These are phyloP conservation scores for Ajuga chamaepitys DNA, from an alignment of 257 asterid genomes.

Conservation along the genomic window DNA sequence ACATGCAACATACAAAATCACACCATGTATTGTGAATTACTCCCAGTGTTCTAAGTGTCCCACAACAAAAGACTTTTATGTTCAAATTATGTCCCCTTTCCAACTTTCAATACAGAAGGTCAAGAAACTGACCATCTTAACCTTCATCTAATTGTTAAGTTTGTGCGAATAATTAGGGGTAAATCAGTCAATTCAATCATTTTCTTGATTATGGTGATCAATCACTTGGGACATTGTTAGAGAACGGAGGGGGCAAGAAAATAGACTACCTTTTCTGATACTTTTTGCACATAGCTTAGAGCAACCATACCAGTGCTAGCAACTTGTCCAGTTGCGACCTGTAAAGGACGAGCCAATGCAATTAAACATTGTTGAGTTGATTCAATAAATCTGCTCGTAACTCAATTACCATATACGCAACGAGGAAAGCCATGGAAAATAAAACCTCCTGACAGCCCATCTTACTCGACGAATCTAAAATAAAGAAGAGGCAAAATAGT, in stretches of 20 bases:
- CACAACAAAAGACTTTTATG: too few relatives aligned
- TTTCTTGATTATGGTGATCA: too few relatives aligned
- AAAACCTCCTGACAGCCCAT: neutral
- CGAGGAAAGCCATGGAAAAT: neutral
- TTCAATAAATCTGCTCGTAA: neutral
- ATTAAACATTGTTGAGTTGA: neutral
- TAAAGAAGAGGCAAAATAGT: neutral
- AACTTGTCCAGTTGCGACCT: slow-evolving; percentile 95
- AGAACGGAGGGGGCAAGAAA: too few relatives aligned
- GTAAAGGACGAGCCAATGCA: slow-evolving; percentile 10
- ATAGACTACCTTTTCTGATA: slow-evolving; percentile 62
- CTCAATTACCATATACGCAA: neutral
- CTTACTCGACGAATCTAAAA: neutral
- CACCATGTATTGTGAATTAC: neutral
- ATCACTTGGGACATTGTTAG: too few relatives aligned
- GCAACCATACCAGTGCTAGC: slow-evolving; percentile 92
- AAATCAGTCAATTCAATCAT: too few relatives aligned
- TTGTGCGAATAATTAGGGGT: too few relatives aligned
- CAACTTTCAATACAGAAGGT: too few relatives aligned
- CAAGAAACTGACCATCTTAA: too few relatives aligned
- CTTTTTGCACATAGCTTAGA: slow-evolving; percentile 86
- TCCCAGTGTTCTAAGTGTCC: too few relatives aligned
- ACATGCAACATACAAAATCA: neutral
- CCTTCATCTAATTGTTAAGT: too few relatives aligned
- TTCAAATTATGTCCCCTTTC: too few relatives aligned